These are phyloP conservation scores for Candida sanyaensis DNA, from an alignment of 1,139 yeast genomes.

Conservation along the genomic window DNA sequence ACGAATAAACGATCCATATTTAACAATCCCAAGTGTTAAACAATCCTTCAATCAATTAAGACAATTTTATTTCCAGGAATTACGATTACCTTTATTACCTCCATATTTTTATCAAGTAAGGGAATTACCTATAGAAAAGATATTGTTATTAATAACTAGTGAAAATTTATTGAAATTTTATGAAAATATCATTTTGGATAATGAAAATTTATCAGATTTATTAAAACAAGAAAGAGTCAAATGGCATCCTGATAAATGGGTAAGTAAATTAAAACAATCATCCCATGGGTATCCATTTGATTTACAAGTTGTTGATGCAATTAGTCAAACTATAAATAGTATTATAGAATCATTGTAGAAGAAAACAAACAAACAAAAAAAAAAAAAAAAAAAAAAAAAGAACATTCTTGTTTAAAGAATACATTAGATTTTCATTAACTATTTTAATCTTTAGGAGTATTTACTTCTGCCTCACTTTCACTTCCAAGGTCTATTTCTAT, in stretches of 20 bases:
- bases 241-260: conserved; percentile 74
- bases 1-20: conserved; percentile 43
- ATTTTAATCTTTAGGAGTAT: conserved; percentile 16
- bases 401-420: too few relatives aligned
- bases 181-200: conserved; percentile 17
- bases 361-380: neutral
- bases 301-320: conserved; percentile 27
- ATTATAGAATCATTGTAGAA: conserved; percentile 19
- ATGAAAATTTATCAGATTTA: conserved; percentile 23
- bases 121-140: conserved; percentile 12
- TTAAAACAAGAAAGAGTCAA: conserved; percentile 53
- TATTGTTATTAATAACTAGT: conserved; percentile 24
- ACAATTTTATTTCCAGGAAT: conserved; percentile 17
- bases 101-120: conserved; percentile 15
- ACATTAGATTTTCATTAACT: too few relatives aligned
- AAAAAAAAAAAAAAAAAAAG: too few relatives aligned
- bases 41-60: conserved; percentile 7
- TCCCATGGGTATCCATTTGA: conserved; percentile 15
- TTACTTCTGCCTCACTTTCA: conserved; percentile 42
- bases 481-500: conserved; percentile 32
- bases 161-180: conserved; percentile 29
- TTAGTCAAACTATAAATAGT: conserved; percentile 34
- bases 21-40: conserved; percentile 15
- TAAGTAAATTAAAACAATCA: conserved; percentile 16
- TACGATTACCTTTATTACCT: conserved; percentile 23